Conservation (phyloP, 2,329 filamentous ascomycete genomes). For the Neofusicoccum sp. region DNA sequence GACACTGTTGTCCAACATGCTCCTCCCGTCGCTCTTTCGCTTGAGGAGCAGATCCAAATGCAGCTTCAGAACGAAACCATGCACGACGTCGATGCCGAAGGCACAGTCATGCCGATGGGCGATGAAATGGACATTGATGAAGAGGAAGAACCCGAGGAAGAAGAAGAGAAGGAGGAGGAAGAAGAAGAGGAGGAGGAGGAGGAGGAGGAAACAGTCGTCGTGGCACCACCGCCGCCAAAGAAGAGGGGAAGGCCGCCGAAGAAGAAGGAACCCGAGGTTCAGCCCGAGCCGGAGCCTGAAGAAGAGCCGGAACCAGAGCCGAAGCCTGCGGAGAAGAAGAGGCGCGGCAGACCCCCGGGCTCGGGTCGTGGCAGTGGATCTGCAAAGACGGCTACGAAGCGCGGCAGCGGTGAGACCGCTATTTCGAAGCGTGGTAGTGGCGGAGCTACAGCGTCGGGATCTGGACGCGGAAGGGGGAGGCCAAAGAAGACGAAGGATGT, state of each 20-base stretch:
- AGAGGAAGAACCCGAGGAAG: conserved; percentile 20
- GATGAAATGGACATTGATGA: conserved; percentile 15
- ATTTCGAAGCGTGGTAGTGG: not conserved
- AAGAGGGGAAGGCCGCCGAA: not conserved
- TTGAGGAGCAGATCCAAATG: conserved; percentile 19
- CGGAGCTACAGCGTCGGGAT: not conserved
- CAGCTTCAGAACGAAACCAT: conserved; percentile 17
- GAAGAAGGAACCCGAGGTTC: not conserved
- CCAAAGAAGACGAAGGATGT: conserved; percentile 13
- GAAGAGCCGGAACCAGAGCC: not conserved
- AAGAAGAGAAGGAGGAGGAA: conserved; percentile 25
- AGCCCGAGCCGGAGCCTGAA: not conserved
- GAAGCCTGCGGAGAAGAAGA: no score
- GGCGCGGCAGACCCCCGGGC: conserved; percentile 4
- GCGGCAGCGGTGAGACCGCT: not conserved
- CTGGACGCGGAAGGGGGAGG: not conserved
- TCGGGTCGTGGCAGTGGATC: not conserved
- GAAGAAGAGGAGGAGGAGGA: conserved; percentile 21
- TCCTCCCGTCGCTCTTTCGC: not conserved
- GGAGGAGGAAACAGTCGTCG: conserved; percentile 9
- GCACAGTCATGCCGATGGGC: conserved; percentile 24
- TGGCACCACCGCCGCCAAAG: not conserved
- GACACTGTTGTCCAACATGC: conserved; percentile 17
- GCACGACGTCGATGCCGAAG: conserved; percentile 33
- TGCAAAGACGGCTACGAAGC: not conserved